These are phyloP conservation scores for Saussurea involucrata DNA, from an alignment of 129 eudicot genomes.

Conservation along the genomic window DNA sequence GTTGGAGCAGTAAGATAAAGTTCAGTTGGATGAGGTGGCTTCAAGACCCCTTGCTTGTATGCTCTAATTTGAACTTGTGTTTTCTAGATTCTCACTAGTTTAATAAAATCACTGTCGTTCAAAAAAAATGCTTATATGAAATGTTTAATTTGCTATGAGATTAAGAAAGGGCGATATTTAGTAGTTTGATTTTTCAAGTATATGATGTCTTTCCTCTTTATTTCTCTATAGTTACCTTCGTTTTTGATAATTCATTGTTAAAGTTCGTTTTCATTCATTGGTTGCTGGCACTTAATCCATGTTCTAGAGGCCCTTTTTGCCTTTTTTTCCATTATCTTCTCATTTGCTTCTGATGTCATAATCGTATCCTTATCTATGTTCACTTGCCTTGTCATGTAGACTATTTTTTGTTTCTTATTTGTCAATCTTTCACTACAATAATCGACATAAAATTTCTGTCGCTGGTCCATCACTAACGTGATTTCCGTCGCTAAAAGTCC, in stretches of 20 bases:
- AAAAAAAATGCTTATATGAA: background rate
- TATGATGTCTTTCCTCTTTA: background rate
- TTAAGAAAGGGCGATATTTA: background rate
- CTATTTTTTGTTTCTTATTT: background rate
- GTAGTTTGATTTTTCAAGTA: background rate
- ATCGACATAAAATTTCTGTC: too few relatives aligned
- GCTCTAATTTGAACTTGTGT: too few relatives aligned
- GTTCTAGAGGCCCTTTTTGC: background rate
- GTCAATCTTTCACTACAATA: background rate
- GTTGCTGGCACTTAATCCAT: background rate
- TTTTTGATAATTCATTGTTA: background rate
- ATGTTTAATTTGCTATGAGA: background rate
- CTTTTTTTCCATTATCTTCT: background rate
- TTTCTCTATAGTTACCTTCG: background rate
- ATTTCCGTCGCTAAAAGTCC: too few relatives aligned
- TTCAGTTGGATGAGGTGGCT: too few relatives aligned
- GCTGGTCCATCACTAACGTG: too few relatives aligned
- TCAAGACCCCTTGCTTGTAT: too few relatives aligned
- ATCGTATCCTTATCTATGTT: background rate
- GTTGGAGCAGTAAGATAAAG: too few relatives aligned
- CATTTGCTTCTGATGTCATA: background rate
- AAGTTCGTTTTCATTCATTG: background rate
- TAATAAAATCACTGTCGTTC: too few relatives aligned
- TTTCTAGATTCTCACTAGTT: too few relatives aligned
- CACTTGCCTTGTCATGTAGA: background rate